phyloP scores from a whole-genome alignment of 2,329 filamentous ascomycete species.

The Clarireedia paspali region DNA sequence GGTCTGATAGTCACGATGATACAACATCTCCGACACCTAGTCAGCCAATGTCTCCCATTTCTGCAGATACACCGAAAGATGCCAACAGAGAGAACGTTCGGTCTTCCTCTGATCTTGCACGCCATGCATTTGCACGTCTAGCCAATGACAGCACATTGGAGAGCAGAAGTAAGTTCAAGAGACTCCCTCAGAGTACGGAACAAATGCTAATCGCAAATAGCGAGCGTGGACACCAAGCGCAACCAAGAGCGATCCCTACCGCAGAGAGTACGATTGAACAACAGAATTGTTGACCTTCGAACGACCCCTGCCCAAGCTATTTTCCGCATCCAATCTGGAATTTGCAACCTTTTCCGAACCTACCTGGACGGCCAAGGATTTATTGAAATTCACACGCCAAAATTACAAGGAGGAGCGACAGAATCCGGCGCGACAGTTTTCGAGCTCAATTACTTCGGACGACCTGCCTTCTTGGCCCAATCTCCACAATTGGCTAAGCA shows the following conservation, averaged over 20 bases:
- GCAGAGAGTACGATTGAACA: conserved; percentile 56
- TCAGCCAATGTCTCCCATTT: conserved; percentile 3
- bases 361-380: conserved; percentile 71
- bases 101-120: conserved; percentile 7
- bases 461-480: conserved; percentile 81
- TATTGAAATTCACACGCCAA: conserved; percentile 90
- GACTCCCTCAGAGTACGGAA: conserved; percentile 3
- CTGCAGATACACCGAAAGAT: conserved; percentile 2
- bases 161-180: conserved; percentile 11
- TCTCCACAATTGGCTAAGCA: conserved; percentile 90
- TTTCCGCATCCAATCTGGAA: conserved; percentile 76
- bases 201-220: conserved; percentile 9
- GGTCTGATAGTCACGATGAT: conserved; percentile 6
- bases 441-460: conserved; percentile 83
- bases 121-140: conserved; percentile 5
- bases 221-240: conserved; percentile 19
- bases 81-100: neutral
- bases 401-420: conserved; percentile 81
- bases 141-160: conserved; percentile 1
- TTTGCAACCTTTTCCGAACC: conserved; percentile 72
- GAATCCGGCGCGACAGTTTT: conserved; percentile 91
- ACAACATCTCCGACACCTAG: neutral
- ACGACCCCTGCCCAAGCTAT: conserved; percentile 82
- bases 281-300: conserved; percentile 76
- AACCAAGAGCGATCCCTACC: conserved; percentile 21